phyloP scores from a whole-genome alignment of 1,284 basidiomycete genomes.

The Cutaneotrichosporon cyanovorans region DNA sequence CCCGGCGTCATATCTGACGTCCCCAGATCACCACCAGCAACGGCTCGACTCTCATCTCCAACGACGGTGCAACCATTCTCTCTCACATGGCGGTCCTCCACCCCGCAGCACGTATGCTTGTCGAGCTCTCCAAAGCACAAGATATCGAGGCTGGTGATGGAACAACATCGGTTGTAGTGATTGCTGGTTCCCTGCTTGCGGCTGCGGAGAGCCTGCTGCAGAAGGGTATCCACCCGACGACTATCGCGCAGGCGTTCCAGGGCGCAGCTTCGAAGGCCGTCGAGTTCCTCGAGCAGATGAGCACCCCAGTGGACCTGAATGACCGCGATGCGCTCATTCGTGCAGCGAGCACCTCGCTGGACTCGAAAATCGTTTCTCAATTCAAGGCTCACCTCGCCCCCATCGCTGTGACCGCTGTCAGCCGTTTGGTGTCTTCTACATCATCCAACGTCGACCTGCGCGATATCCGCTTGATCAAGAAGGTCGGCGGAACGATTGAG shows the following conservation, averaged over 20 bases:
- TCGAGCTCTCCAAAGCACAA: constrained; percentile 95
- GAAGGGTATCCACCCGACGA: constrained; percentile 95
- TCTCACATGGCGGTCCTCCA: constrained; percentile 97
- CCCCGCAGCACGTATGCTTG: constrained; percentile 97
- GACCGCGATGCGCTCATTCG: constrained; percentile 81
- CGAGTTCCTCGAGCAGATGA: constrained; percentile 88
- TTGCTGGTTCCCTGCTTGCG: constrained; percentile 85
- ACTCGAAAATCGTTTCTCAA: constrained; percentile 99
- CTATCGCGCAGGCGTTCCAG: constrained; percentile 93
- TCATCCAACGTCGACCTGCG: constrained; percentile 92
- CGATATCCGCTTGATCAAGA: constrained; percentile 95
- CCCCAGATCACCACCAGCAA: constrained; percentile 89
- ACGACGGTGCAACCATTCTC: constrained; percentile 97
- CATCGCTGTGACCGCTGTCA: constrained; percentile 95
- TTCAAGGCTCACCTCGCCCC: constrained; percentile 96
- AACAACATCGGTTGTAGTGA: constrained; percentile 95
- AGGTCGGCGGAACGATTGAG: constrained; percentile 98
- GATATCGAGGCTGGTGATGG: constrained; percentile 99
- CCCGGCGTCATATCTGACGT: background rate
- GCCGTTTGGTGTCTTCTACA: constrained; percentile 72
- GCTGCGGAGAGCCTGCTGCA: constrained; percentile 95
- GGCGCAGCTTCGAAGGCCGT: constrained; percentile 88
- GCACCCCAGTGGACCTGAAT: constrained; percentile 82
- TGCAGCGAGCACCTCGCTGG: constrained; percentile 90
- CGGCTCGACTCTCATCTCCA: constrained; percentile 96